A percentile compares a stretch with the other conserved stretches of the same genome.
Evolutionary conservation across 1,284 basidiomycete genomes (phyloP).

Genomic region (Ustilago bromivora): DNA sequence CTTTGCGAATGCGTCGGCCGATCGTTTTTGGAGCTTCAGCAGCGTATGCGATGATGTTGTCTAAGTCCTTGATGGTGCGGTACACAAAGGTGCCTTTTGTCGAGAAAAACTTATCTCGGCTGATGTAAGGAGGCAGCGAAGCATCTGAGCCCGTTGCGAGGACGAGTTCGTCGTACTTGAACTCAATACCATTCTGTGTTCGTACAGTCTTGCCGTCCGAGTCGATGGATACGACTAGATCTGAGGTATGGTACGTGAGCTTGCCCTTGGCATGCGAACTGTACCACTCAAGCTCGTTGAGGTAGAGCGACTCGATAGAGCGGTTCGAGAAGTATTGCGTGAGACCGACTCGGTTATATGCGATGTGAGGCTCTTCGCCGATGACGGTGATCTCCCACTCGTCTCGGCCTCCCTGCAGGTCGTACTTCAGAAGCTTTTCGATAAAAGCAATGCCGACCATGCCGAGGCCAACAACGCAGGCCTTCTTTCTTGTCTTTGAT

Average conservation of each 20-base stretch:
- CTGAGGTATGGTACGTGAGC: conserved; percentile 63
- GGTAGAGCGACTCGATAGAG: conserved; percentile 77
- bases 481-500: conserved; percentile 49
- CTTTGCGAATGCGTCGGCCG: conserved; percentile 63
- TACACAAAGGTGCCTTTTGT: conserved; percentile 79
- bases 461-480: conserved; percentile 77
- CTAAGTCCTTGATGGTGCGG: conserved; percentile 74
- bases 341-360: conserved; percentile 75
- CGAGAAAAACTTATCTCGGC: conserved; percentile 71
- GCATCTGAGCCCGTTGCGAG: conserved; percentile 80
- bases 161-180: conserved; percentile 74
- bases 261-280: conserved; percentile 65
- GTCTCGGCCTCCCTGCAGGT: conserved; percentile 52
- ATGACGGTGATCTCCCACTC: conserved; percentile 56
- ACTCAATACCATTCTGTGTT: conserved; percentile 73
- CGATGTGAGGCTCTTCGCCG: conserved; percentile 78
- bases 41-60: conserved; percentile 57
- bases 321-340: conserved; percentile 78
- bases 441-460: conserved; percentile 77
- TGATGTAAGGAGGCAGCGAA: conserved; percentile 77
- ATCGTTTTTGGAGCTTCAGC: conserved; percentile 45
- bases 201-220: conserved; percentile 72
- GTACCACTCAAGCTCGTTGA: conserved; percentile 77
- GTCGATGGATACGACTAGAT: conserved; percentile 73
- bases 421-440: conserved; percentile 62